Conservation (phyloP, 805 yeast genomes). For the Lipomyces orientalis region DNA sequence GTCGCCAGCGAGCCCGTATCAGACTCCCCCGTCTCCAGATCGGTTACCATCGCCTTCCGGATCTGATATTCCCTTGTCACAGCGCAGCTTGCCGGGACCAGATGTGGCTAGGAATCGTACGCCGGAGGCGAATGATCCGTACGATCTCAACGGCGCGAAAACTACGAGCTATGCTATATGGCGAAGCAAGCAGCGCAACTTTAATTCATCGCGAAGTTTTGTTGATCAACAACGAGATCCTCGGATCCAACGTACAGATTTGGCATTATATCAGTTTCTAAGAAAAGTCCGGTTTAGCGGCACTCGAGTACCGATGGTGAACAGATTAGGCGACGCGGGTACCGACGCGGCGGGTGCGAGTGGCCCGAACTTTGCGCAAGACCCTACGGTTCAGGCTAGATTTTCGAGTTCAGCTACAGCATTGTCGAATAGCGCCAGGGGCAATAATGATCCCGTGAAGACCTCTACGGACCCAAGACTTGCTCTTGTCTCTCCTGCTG, state of each 20-base stretch:
- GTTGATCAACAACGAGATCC: conserved; percentile 4
- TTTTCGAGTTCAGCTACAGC: too few species aligned
- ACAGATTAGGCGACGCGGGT: neutral
- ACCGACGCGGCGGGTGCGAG: neutral
- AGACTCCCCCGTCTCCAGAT: neutral
- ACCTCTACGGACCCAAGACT: too few species aligned
- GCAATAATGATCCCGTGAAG: too few species aligned
- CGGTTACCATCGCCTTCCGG: neutral
- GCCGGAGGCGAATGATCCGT: neutral
- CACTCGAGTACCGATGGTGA: neutral
- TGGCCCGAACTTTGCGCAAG: neutral
- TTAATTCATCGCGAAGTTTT: neutral
- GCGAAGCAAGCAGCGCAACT: neutral
- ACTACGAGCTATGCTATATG: neutral
- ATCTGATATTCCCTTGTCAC: neutral
- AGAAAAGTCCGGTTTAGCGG: neutral
- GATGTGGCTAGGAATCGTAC: too few species aligned
- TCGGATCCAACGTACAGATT: neutral
- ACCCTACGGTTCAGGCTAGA: too few species aligned
- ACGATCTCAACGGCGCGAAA: too few species aligned
- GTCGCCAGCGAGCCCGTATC: neutral
- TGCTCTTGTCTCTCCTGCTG: too few species aligned
- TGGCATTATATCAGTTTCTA: neutral
- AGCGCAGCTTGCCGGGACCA: too few species aligned
- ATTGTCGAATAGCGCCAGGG: too few species aligned